Percentiles rank a stretch among this genome's conserved stretches.
Evolutionary conservation across 1,284 basidiomycete species (phyloP).

Genomic region (Schizophyllum amplum): DNA sequence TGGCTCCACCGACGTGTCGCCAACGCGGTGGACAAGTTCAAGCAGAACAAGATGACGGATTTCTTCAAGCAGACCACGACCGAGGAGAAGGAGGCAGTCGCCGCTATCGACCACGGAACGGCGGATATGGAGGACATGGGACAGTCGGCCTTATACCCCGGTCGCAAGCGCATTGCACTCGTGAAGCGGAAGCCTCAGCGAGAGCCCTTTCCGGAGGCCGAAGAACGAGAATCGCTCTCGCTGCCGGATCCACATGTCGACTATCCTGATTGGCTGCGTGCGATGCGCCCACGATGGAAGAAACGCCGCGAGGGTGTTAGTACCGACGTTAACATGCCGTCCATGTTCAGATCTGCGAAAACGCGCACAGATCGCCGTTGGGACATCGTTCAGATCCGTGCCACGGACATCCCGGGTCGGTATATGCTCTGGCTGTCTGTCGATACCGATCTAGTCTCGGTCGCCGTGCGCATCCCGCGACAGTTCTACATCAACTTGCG

Average conservation of each 20-base stretch:
- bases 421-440: slow-evolving; percentile 89
- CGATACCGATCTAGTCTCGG: slow-evolving; percentile 70
- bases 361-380: slow-evolving; percentile 69
- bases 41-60: slow-evolving; percentile 95
- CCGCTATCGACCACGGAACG: slow-evolving; percentile 18
- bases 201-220: slow-evolving; percentile 31
- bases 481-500: slow-evolving; percentile 94
- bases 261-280: slow-evolving; percentile 78
- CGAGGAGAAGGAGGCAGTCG: slow-evolving; percentile 23
- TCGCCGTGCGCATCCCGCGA: slow-evolving; percentile 82
- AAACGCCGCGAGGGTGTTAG: slow-evolving; percentile 41
- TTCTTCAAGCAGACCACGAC: slow-evolving; percentile 67
- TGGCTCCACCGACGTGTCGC: slow-evolving; percentile 93
- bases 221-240: slow-evolving; percentile 19
- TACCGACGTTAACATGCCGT: slow-evolving; percentile 37
- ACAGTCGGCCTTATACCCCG: slow-evolving; percentile 12
- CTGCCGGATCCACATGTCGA: slow-evolving; percentile 55
- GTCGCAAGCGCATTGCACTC: slow-evolving; percentile 43
- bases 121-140: slow-evolving; percentile 67
- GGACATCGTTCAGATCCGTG: slow-evolving; percentile 91
- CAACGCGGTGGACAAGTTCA: slow-evolving; percentile 91
- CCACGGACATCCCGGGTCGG: slow-evolving; percentile 72
- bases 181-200: slow-evolving; percentile 43
- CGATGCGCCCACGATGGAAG: slow-evolving; percentile 79
- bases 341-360: slow-evolving; percentile 74